phyloP scores from a whole-genome alignment of 192 early-diverging fungal genomes.

The Backusella westeae region DNA sequence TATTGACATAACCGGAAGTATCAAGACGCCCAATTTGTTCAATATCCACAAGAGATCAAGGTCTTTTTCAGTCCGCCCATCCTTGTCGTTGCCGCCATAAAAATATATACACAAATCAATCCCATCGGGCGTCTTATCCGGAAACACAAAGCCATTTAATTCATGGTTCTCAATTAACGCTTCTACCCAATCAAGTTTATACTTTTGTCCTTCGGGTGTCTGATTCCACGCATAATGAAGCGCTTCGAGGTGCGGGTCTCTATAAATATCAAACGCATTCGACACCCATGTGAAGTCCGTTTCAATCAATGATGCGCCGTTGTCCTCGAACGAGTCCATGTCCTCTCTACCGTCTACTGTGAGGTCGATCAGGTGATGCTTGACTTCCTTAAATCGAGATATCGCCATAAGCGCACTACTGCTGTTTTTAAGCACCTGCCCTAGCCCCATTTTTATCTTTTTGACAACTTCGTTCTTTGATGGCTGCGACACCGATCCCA shows the following conservation, averaged over 20 bases:
- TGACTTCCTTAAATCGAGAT: slow-evolving; percentile 21
- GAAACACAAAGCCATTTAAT: slow-evolving; percentile 28
- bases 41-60: slow-evolving; percentile 17
- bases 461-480: slow-evolving; percentile 26
- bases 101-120: slow-evolving; percentile 40
- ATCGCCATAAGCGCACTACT: background rate
- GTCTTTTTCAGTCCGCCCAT: slow-evolving; percentile 14
- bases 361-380: slow-evolving; percentile 23
- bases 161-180: background rate
- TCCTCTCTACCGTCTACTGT: slow-evolving; percentile 10
- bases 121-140: slow-evolving; percentile 33
- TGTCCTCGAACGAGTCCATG: slow-evolving; percentile 28
- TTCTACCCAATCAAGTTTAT: background rate
- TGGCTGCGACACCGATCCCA: slow-evolving; percentile 19
- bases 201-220: background rate
- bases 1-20: slow-evolving; percentile 12
- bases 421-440: background rate
- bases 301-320: slow-evolving; percentile 33
- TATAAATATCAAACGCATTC: background rate
- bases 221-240: slow-evolving; percentile 10
- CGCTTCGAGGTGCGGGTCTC: background rate
- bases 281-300: slow-evolving; percentile 32
- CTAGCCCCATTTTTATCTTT: slow-evolving; percentile 26
- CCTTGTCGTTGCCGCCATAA: slow-evolving; percentile 24
- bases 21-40: slow-evolving; percentile 4